Evolutionary conservation across 495 filamentous ascomycete genomes (phyloP), one percentile per base, ranked within the genome.

Genomic region (Lasiosphaeriaceae sp.): DNA sequence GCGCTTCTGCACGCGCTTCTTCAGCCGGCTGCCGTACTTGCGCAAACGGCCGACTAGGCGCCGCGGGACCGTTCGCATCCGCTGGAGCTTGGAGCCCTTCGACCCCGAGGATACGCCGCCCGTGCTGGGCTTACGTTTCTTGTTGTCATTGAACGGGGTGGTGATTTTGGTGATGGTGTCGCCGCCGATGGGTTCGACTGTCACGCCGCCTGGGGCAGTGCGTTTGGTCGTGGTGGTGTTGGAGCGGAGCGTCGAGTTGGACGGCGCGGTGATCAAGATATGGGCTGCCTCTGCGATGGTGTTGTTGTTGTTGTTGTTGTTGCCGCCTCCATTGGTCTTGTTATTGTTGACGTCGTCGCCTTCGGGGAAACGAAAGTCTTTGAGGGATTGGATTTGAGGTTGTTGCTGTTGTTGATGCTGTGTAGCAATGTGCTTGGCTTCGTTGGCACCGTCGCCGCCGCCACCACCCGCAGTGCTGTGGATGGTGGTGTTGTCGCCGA

Each of bases 321-420:
- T 41, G 11, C 12, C 37, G 14, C 12, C 39, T 4, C 14, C 14
- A 9, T 17, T 43, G 4, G 9, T 12, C 7, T 6, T 31, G 39
- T 43, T 43, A 4, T 43, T 43, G 39, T 14, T 37, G 2, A 2
- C 2, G 34, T 37, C 34, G 9, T 37, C 9, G 34, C 2, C 39
- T 14, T 49, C 23, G 23, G 47, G 47, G 47, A 49, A 49, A 12
- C 22, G 47, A 23, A 49, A 49, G 24, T 49, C 47, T 11, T 47
- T 22, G 17, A 47, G 44, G 17, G 44, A 47, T 14, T 47, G 17
- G 17, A 21, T 16, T 43, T 43, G 39, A 5, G 39, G 9, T 14
- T 14, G 44, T 11, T 23, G 20, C 2, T 23, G 44, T 21, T 8
- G 41, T 11, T n/a, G 41, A 11, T 45, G 14, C 41, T n/a, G 41